These are phyloP conservation scores for Ramaria rubella DNA, from an alignment of 768 basidiomycete species.

Conservation along the genomic window DNA sequence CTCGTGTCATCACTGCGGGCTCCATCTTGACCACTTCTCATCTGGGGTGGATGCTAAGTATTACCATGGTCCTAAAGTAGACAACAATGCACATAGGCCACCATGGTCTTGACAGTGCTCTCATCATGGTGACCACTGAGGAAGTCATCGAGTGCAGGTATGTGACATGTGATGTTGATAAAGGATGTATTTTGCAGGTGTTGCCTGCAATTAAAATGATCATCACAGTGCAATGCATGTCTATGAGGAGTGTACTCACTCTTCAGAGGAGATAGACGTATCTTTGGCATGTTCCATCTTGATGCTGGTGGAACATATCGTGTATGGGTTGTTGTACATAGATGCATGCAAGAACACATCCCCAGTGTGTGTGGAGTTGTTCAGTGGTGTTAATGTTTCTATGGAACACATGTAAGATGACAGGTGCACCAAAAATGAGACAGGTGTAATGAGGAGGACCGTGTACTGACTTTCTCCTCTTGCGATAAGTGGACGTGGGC, in stretches of 20 bases:
- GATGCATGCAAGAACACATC: neutral
- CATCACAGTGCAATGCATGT: neutral
- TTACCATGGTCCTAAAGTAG: neutral
- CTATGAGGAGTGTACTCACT: neutral
- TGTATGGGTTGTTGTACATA: neutral
- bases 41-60: conserved; percentile 12
- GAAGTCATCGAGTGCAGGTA: neutral
- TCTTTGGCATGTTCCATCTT: neutral
- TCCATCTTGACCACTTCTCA: conserved; percentile 21
- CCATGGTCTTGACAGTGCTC: neutral
- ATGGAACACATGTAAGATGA: neutral
- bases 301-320: neutral
- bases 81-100: neutral
- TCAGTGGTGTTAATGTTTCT: neutral
- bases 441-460: too few relatives aligned
- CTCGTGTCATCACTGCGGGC: conserved; percentile 21
- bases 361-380: too few relatives aligned
- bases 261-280: neutral
- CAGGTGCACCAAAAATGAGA: neutral
- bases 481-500: too few relatives aligned
- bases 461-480: too few relatives aligned
- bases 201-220: neutral
- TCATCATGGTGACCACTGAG: neutral
- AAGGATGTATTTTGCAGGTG: neutral
- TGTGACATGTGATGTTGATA: neutral